Percentiles rank a stretch among this genome's conserved stretches.
Conservation (phyloP, 495 filamentous ascomycete species). For the Aspergillus sclerotiicarbonarius region DNA sequence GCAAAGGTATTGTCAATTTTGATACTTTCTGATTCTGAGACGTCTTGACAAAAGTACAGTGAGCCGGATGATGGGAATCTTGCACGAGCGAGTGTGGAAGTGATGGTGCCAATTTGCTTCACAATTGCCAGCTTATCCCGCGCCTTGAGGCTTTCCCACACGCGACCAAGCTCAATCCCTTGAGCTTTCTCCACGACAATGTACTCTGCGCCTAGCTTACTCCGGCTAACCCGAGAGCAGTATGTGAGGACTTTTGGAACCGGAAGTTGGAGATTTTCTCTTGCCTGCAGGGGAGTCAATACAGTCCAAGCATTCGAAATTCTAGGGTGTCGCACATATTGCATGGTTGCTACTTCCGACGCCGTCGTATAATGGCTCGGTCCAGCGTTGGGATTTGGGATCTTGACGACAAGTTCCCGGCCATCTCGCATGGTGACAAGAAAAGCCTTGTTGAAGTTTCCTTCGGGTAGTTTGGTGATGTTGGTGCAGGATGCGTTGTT, state of each 20-base stretch:
- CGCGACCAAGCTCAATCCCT: constrained; percentile 9
- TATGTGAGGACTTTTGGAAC: constrained; percentile 14
- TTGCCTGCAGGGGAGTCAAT: constrained; percentile 1
- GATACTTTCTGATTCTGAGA: constrained; percentile 9
- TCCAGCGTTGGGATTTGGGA: constrained; percentile 22
- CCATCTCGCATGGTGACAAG: constrained; percentile 28
- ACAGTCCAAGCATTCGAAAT: not conserved
- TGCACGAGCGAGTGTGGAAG: constrained; percentile 1
- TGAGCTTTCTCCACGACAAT: constrained; percentile 20
- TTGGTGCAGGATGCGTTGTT: constrained; percentile 7
- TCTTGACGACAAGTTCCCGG: constrained; percentile 21
- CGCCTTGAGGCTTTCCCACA: constrained; percentile 12
- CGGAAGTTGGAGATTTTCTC: constrained; percentile 9
- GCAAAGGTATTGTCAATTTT: constrained; percentile 9
- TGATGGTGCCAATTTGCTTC: constrained; percentile 11
- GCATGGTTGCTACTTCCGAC: constrained; percentile 40
- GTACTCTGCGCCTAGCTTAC: constrained; percentile 16
- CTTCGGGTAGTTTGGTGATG: constrained; percentile 28
- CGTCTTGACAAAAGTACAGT: constrained; percentile 7
- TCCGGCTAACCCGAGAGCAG: constrained; percentile 2
- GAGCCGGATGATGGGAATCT: constrained; percentile 7
- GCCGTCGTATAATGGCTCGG: constrained; percentile 26
- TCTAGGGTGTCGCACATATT: constrained; percentile 16
- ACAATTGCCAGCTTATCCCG: constrained; percentile 13
- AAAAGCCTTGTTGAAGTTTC: constrained; percentile 34